Conservation (phyloP, 345 rosid species). For the Eutrema yunnanense region DNA sequence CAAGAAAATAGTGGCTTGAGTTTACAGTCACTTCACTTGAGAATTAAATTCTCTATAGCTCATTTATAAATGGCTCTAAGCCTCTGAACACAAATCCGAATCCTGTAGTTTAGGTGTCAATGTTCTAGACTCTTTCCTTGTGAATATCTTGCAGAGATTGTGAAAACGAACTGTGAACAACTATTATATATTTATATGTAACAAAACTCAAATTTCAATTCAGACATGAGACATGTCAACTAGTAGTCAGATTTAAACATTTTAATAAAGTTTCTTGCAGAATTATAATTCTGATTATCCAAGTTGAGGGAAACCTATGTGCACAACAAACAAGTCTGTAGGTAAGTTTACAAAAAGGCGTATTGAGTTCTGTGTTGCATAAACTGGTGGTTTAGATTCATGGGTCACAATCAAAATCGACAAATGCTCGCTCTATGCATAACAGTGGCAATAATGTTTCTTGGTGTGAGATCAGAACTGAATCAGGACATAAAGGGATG, state of each 20-base stretch:
- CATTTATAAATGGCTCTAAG: not conserved
- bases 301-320: conserved; percentile 2
- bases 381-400: not conserved
- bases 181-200: not conserved
- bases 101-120: no score
- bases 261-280: conserved; percentile 21
- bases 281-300: not conserved
- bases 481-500: conserved; percentile 35
- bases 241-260: conserved; percentile 9
- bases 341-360: conserved; percentile 6
- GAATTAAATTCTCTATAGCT: not conserved
- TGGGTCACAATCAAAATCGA: conserved; percentile 18
- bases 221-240: conserved; percentile 18
- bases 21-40: not conserved
- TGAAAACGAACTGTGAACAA: conserved; percentile 14
- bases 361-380: not conserved
- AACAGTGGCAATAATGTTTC: conserved; percentile 18
- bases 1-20: conserved; percentile 13
- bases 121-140: not conserved
- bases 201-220: not conserved
- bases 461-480: conserved; percentile 32
- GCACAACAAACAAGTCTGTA: not conserved
- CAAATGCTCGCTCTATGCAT: conserved; percentile 8
- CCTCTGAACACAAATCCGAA: not conserved
- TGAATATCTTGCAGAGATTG: conserved; percentile 7